phyloP scores from a whole-genome alignment of 306 rosid species.

The Vigna hirtella region DNA sequence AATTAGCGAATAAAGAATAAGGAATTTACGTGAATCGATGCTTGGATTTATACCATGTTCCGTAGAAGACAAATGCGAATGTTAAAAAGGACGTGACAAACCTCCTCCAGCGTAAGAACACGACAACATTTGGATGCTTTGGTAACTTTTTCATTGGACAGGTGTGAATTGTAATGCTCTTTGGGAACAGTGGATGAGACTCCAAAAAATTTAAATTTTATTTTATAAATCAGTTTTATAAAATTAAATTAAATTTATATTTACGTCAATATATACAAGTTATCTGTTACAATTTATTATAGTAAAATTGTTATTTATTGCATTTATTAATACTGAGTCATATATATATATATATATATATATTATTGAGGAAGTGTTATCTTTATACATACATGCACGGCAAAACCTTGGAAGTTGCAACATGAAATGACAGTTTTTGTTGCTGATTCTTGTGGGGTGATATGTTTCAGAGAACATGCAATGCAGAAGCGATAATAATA shows the following conservation, averaged over 20 bases:
- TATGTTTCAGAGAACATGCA: constrained; percentile 7
- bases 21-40: neutral
- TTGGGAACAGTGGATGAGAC: neutral
- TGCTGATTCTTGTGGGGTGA: constrained; percentile 5
- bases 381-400: neutral
- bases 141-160: constrained; percentile 10
- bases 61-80: neutral
- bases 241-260: too few relatives aligned
- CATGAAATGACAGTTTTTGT: constrained; percentile 6
- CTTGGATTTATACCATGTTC: neutral
- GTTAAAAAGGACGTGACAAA: neutral
- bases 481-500: neutral
- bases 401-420: neutral
- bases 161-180: neutral
- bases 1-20: constrained; percentile 3
- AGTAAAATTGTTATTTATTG: too few relatives aligned
- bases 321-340: too few relatives aligned
- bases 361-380: too few relatives aligned
- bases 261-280: too few relatives aligned
- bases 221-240: too few relatives aligned
- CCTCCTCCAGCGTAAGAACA: neutral
- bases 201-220: neutral
- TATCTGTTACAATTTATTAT: too few relatives aligned
- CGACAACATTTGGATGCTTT: neutral
- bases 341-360: too few relatives aligned